Evolutionary conservation across 139 green algal genomes (phyloP).

Genomic region (Marvania coccoides): DNA sequence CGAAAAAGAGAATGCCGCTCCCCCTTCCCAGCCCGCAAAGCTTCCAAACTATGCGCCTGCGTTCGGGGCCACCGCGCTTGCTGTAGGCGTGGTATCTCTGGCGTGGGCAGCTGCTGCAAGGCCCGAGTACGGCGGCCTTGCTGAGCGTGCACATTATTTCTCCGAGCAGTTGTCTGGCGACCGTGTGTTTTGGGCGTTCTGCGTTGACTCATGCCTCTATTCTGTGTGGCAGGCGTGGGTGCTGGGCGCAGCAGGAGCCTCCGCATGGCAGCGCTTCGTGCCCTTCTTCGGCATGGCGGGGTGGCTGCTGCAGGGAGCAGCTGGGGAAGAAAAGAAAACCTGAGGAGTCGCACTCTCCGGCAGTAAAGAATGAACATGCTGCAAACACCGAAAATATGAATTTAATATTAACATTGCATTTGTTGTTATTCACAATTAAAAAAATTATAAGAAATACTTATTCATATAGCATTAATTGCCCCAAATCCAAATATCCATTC

Average conservation of each 20-base stretch:
- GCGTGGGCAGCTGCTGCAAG: conserved; percentile 49
- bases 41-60: conserved; percentile 18
- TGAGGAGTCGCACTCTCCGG: no score
- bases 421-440: not conserved
- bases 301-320: conserved; percentile 40
- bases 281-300: conserved; percentile 70
- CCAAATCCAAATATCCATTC: no score
- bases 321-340: not conserved
- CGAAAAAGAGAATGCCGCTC: conserved; percentile 4
- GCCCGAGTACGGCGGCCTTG: conserved; percentile 63
- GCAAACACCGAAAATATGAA: not conserved
- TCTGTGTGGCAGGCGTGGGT: conserved; percentile 64
- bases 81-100: conserved; percentile 51
- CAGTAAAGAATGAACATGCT: not conserved
- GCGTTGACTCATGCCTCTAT: conserved; percentile 67
- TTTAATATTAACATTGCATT: not conserved
- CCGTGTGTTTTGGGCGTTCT: conserved; percentile 76
- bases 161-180: conserved; percentile 24
- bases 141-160: conserved; percentile 40
- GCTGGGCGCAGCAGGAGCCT: conserved; percentile 35
- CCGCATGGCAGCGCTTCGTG: conserved; percentile 39
- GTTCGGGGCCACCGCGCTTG: conserved; percentile 11
- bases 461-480: no score
- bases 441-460: no score
- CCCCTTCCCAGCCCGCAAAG: not conserved